Evolutionary conservation across 805 yeast species (phyloP), one percentile per base, ranked within the genome.

Genomic region (Hanseniaspora guilliermondii): DNA sequence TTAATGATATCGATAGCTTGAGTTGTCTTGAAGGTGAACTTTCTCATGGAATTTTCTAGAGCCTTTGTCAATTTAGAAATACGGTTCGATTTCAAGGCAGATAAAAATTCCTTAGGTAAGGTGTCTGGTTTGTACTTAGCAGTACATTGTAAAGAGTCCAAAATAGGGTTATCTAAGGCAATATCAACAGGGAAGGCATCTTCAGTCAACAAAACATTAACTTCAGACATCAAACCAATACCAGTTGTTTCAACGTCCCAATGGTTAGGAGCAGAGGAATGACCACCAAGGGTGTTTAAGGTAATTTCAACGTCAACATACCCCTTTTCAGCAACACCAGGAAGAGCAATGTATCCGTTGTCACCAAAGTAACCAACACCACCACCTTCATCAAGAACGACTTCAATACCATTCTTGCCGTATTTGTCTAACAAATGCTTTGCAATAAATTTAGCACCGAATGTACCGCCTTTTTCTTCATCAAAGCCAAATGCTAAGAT

Each of bases 231-330:
- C 38, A 85, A 73, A 3, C 89, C 94, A 67, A 85, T 83, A 4
- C 83, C 74, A 2, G 91, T 83, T 62, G 85, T 89, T 55, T 77
- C 81, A 48, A 48, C 37, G 16, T 54, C 56, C 56, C 56, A 54
- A 32, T 48, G 53, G 1, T 86, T 87, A 3, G 89, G 87, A 21
- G 75, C 64, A 6, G 87, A 80, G 0, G 87, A 77, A 61, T 83
- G 89, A 4, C 89, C 89, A 30, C 89, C 89, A 6, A 79, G 76
- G 22, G 83, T 76, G 38, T 68, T 66, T 44, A 82, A 65, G 7
- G 72, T 71, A 38, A 80, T 70, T 38, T 63, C 64, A 52, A 78
- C 64, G 49, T 78, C 80, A 19, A 79, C 59, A 56, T 72, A 73
- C 2, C 83, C 83, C 63, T 78, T 78, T 60, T 80, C 82, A 17